These are phyloP conservation scores for Kodamaea suecica DNA, from an alignment of 1,139 yeast genomes.

Conservation along the genomic window DNA sequence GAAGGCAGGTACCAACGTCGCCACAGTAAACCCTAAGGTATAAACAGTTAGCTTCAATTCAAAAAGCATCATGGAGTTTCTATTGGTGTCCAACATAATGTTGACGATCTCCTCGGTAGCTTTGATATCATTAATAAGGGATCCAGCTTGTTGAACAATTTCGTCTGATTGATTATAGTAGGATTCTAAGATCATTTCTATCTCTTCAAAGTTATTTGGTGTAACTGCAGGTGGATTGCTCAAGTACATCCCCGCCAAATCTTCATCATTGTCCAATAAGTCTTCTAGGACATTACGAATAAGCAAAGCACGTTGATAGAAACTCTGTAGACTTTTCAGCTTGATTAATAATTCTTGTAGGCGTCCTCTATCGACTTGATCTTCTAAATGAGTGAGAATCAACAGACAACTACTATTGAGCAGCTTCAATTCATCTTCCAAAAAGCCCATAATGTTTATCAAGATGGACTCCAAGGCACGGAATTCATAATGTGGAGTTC, in stretches of 20 bases:
- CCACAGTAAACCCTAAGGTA: conserved; percentile 80
- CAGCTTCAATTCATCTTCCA: conserved; percentile 80
- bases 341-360: conserved; percentile 76
- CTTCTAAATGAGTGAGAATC: conserved; percentile 77
- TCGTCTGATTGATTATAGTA: conserved; percentile 96
- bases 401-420: conserved; percentile 74
- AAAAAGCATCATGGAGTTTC: conserved; percentile 88
- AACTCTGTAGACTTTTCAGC: conserved; percentile 76
- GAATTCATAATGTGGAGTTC: conserved; percentile 63
- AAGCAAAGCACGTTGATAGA: conserved; percentile 77
- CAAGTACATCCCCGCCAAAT: conserved; percentile 79
- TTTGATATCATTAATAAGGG: conserved; percentile 76
- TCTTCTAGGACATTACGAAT: conserved; percentile 87
- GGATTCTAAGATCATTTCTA: conserved; percentile 87
- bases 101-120: conserved; percentile 96
- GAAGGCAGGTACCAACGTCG: conserved; percentile 67
- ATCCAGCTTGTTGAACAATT: conserved; percentile 89
- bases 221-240: conserved; percentile 40
- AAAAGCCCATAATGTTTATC: conserved; percentile 75
- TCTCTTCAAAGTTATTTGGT: conserved; percentile 58
- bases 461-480: conserved; percentile 87
- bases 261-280: conserved; percentile 83
- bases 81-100: conserved; percentile 88
- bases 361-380: conserved; percentile 78
- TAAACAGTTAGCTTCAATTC: conserved; percentile 83